Evolutionary conservation across 2,329 filamentous ascomycete genomes (phyloP).

Genomic region (Aulographum hederae): DNA sequence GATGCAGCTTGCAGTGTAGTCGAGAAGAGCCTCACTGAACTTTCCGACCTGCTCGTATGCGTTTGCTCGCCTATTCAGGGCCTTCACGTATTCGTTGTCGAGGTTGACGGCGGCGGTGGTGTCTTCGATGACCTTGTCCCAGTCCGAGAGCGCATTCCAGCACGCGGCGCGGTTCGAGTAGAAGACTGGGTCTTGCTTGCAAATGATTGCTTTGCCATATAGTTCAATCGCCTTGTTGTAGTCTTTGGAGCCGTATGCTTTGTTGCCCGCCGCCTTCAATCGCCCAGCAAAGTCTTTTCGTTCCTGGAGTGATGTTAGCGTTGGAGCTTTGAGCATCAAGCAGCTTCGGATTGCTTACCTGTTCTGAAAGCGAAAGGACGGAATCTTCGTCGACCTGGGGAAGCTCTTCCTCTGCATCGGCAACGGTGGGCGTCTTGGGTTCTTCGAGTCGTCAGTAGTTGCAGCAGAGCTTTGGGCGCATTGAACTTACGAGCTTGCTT

Average conservation of each 20-base stretch:
- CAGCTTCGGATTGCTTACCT: constrained; percentile 10
- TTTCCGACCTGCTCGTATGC: constrained; percentile 87
- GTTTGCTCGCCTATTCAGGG: constrained; percentile 86
- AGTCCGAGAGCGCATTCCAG: constrained; percentile 82
- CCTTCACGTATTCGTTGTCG: constrained; percentile 93
- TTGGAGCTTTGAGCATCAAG: background rate
- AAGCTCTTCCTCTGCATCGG: constrained; percentile 24
- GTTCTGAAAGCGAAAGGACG: constrained; percentile 23
- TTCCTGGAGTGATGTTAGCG: constrained; percentile 37
- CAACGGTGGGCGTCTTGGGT: constrained; percentile 12
- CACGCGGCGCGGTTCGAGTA: constrained; percentile 98
- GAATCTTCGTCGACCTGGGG: constrained; percentile 29
- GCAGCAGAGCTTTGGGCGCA: too few relatives aligned
- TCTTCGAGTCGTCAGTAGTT: constrained; percentile 1
- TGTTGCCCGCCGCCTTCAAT: constrained; percentile 90
- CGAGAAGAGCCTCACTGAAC: constrained; percentile 85
- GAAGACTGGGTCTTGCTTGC: constrained; percentile 94
- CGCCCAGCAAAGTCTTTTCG: constrained; percentile 76
- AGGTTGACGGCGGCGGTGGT: constrained; percentile 88
- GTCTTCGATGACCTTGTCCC: constrained; percentile 93
- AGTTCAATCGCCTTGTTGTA: constrained; percentile 88
- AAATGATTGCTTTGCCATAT: constrained; percentile 89
- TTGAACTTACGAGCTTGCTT: too few relatives aligned
- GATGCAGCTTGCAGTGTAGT: constrained; percentile 98
- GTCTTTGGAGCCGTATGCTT: constrained; percentile 85